Evolutionary conservation across 768 basidiomycete genomes (phyloP), one percentile per base, ranked within the genome.

Genomic region (Podaxis sp.): DNA sequence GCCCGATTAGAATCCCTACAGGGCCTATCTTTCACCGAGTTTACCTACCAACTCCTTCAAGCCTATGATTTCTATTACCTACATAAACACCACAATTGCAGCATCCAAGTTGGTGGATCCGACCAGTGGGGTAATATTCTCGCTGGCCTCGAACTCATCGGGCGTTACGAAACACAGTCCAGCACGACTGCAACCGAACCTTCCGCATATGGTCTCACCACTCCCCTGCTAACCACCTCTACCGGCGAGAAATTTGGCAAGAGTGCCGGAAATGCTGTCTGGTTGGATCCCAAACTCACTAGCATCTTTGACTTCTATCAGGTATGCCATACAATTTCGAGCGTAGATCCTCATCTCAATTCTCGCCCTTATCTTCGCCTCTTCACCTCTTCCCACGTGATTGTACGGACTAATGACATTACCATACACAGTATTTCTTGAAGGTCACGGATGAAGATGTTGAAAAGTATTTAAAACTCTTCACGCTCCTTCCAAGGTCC

Each of bases 41-140:
- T 99, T 76, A 88, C 93, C 3, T 99, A 99, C 73, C 97, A 99
- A 70, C 86, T 99, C 24, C 82, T 99, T 28, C 97, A 99, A 77
- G 97, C 95, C 11, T 93, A 95, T 76, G 97, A 99, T 75, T 99
- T 97, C 76, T 84, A 89, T 66, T 79, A 87, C 67, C 82, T 99
- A 8, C 77, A 90, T 72, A 79, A 80, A 66, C 73, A 82, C 22
- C 79, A 84, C 57, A 80, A 79, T 3, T 98, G 96, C 74, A 84
- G 84, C 13, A 84, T 97, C 48, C 97, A 99, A 74, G 77, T 99
- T 46, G 97, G 97, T 54, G 97, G 97, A 10, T 96, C 95, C 0
- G 97, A 99, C 73, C 97, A 99, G 74, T 97, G 95, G 92, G 97
- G 97, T 15, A 99, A 99, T 72, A 98, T 99, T 66, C 77, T 96